These are phyloP conservation scores for Pseudogymnoascus sp. DNA, from an alignment of 2,329 filamentous ascomycete genomes.

Conservation along the genomic window DNA sequence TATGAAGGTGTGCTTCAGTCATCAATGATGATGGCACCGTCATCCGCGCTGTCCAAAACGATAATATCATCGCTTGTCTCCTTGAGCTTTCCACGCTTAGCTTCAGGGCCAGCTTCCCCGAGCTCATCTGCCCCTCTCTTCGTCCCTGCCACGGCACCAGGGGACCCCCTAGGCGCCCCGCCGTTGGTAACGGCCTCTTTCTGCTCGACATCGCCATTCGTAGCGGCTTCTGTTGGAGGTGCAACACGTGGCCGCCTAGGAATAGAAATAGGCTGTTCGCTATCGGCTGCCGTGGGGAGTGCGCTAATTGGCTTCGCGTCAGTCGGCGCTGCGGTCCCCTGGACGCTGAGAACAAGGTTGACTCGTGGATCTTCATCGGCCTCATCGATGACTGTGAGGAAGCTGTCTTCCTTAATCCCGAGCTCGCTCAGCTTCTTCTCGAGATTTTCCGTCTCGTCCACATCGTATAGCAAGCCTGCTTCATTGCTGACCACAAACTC, in stretches of 20 bases:
- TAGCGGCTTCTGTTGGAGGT: not conserved
- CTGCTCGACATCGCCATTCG: conserved; percentile 2
- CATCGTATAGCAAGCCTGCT: conserved; percentile 74
- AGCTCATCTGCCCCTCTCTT: conserved; percentile 27
- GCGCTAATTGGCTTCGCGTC: conserved; percentile 48
- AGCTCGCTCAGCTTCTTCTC: conserved; percentile 71
- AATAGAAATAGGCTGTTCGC: not conserved
- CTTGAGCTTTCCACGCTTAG: conserved; percentile 28
- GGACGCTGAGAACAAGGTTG: conserved; percentile 67
- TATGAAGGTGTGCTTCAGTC: conserved; percentile 34
- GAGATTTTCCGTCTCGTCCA: conserved; percentile 81
- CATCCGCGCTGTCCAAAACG: conserved; percentile 32
- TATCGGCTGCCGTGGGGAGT: conserved; percentile 27
- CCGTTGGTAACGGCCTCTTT: not conserved
- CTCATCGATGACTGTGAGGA: conserved; percentile 77
- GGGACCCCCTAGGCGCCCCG: not conserved
- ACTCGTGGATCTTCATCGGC: conserved; percentile 68
- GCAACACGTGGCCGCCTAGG: not conserved
- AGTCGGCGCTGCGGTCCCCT: conserved; percentile 36
- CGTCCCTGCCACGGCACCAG: conserved; percentile 13
- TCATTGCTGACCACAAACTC: conserved; percentile 74
- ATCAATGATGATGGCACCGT: conserved; percentile 60
- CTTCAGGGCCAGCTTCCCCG: conserved; percentile 14
- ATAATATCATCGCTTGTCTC: conserved; percentile 32
- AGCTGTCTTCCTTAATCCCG: conserved; percentile 65